These are phyloP conservation scores for Pezicula carpinea DNA, from an alignment of 2,329 filamentous ascomycete genomes.

Conservation along the genomic window DNA sequence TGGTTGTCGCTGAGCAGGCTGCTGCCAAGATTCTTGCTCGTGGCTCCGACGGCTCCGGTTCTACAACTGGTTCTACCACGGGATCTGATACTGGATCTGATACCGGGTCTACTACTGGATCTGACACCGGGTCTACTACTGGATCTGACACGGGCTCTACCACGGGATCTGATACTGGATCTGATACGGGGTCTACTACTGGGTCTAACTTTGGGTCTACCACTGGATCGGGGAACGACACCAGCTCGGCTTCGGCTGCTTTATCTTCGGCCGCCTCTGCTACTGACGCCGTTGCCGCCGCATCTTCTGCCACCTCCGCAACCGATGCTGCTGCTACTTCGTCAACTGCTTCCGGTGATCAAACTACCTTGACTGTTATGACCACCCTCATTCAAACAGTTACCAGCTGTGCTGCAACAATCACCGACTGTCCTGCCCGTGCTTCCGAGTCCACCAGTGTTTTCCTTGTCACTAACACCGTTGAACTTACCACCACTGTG, in stretches of 20 bases:
- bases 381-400: background rate
- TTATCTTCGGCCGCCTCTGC: background rate
- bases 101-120: background rate
- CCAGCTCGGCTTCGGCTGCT: too few relatives aligned
- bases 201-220: background rate
- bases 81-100: background rate
- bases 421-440: conserved; percentile 2
- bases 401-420: background rate
- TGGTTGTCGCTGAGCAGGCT: conserved; percentile 61
- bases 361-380: too few relatives aligned
- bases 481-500: conserved; percentile 38
- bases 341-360: too few relatives aligned
- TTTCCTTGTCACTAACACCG: conserved; percentile 29
- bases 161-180: background rate
- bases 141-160: background rate
- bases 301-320: background rate
- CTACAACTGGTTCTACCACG: background rate
- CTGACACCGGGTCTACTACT: background rate
- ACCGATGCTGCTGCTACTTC: background rate
- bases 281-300: background rate
- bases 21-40: conserved; percentile 45
- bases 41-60: background rate
- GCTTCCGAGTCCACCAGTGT: background rate
- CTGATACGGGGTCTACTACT: background rate
- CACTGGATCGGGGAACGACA: background rate